Evolutionary conservation across 2,329 filamentous ascomycete genomes (phyloP), one percentile per base, ranked within the genome.

Genomic region (Trichoderma atroviride): DNA sequence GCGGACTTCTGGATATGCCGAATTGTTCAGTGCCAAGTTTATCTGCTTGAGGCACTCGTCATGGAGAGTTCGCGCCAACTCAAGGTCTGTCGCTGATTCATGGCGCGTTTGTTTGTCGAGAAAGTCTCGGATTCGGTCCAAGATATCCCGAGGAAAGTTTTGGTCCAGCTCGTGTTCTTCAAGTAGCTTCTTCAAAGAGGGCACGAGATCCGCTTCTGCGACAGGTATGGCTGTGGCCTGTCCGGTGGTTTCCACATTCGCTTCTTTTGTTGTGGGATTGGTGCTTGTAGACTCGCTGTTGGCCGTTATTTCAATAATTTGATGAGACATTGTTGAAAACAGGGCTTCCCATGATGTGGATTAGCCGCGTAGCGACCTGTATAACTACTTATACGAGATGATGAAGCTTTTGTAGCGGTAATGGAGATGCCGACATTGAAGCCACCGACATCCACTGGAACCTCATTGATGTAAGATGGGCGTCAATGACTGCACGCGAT

Each of bases 161-260:
- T 82, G 83, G 65, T 85, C 83, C 33, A 79, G 76, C 52, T 81
- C 78, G 71, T 85, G 80, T 27, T 83, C 79, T 10, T 77, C 72
- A 22, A 84, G 71, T 9, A 84, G 72, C 6, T 14, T 52, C 52
- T 70, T 27, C 2, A 77, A 70, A 6, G 62, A 59, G 2, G 68
- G 37, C 3, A 55, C 37, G 2, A 73, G 61, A 24, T 68, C 29
- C 43, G 22, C 35, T 14, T 43, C 57, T 22, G 27, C 19, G 7
- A 33, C n/a, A 9, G 33, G 11, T 13, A 31, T 29, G 16, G 55
- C 1, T 33, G 29, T n/a, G n/a, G 55, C 29, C 6, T 57, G 29
- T 11, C 29, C 19, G 14, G 27, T 11, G 19, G 29, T 10, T 57
- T 31, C 29, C 16, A 29, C 19, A n/a, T n/a, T 43, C 7, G 29